Evolutionary conservation across 345 rosid species (phyloP), one percentile per base, ranked within the genome.

Genomic region (Pugionium dolabratum): DNA sequence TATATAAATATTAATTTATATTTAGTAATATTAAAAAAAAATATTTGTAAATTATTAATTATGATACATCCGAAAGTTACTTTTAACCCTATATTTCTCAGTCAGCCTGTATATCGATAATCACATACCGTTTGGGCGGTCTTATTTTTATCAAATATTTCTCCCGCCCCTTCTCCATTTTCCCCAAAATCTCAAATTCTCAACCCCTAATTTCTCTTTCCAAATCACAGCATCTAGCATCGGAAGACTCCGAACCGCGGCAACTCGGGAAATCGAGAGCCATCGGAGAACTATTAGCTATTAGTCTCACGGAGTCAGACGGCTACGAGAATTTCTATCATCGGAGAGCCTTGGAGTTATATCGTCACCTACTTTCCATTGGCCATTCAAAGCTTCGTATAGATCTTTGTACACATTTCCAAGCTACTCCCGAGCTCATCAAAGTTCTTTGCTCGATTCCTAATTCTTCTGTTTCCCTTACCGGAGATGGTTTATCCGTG

Each of bases 161-260:
- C 43, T 69, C 78, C 78, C 78, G 78, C 78, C 69, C 50, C 7
- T 47, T 69, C 51, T 36, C 28, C 66, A 35, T 57, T 68, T 54
- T 10, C 39, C 69, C 74, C 74, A 66, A 60, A 74, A 52, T 62
- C 64, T 49, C 29, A 62, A 54, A 67, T 31, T 54, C 25, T 9
- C 39, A 67, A 67, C 8, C 78, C 78, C 74, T 68, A 54, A 42
- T 34, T 32, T 65, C 66, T 2, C 60, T 1, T 47, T 48, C 59
- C 60, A 68, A 69, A 74, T 74, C 53, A 26, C 67, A 52, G n/a
- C 61, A 48, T 36, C 51, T 55, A 57, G 63, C 63, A 75, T 37
- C 66, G 3, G 41, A 47, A 28, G 42, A 32, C 65, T 66, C 61
- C 2, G 42, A 40, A 34, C 66, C 54, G 49, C 31, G 42, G 49